phyloP scores from a whole-genome alignment of 441 rosid species.

The Melastoma candidum region DNA sequence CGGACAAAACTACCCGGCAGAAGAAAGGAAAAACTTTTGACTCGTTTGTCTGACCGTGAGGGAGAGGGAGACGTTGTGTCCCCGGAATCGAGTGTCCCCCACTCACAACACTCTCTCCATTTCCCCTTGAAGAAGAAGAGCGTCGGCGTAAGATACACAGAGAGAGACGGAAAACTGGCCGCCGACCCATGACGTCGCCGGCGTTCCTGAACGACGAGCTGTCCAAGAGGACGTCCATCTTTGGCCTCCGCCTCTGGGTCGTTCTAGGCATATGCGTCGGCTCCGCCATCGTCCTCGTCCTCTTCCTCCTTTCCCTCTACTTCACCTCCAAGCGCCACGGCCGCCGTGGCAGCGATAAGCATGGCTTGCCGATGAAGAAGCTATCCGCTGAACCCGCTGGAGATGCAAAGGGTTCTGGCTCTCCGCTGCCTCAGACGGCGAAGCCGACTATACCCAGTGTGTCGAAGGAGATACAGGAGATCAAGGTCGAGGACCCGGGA shows the following conservation, averaged over 20 bases:
- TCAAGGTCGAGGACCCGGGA: conserved; percentile 43
- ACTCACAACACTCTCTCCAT: too few species aligned
- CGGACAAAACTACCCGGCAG: too few species aligned
- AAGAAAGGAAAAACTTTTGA: too few species aligned
- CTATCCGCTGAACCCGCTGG: conserved; percentile 3
- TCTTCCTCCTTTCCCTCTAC: conserved; percentile 75
- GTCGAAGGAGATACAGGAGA: conserved; percentile 74
- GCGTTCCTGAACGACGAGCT: conserved; percentile 51
- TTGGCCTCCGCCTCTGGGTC: conserved; percentile 68
- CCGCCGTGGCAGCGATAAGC: conserved; percentile 1
- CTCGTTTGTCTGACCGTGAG: too few species aligned
- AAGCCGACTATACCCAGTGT: conserved; percentile 49
- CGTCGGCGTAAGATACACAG: too few species aligned
- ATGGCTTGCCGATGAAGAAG: not conserved
- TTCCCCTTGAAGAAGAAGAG: too few species aligned
- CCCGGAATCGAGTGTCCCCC: too few species aligned
- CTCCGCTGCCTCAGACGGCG: not conserved
- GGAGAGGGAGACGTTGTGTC: too few species aligned
- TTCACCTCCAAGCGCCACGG: conserved; percentile 50
- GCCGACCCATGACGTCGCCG: conserved; percentile 27
- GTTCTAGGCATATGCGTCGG: conserved; percentile 83
- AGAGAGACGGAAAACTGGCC: too few species aligned
- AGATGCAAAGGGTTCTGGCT: conserved; percentile 14
- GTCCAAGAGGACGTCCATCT: conserved; percentile 59
- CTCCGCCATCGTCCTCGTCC: conserved; percentile 57